Base-by-base conservation (phyloP, 306 rosid genomes). In the Sesbania bispinosa region DNA sequence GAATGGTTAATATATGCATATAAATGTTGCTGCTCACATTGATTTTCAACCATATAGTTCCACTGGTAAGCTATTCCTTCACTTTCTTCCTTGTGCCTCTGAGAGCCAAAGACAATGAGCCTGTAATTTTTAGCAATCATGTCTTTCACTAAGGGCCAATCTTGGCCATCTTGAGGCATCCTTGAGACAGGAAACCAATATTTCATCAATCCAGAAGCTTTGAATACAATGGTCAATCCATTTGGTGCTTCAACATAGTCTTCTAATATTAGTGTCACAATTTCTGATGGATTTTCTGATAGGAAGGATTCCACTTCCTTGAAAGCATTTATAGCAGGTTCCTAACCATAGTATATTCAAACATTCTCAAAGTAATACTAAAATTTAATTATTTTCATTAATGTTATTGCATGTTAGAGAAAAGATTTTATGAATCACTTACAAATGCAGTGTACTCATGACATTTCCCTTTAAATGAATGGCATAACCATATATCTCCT, bases 401-500 rank as follows among this genome's bases (percentile, higher is more conserved):
- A 35, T 1, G 47, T 33, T 8, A 15, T 33, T 14, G 26, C 1
- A 16, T 27, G 30, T 24, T 26, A 18, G 13, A 39, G 4, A 7
- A 48, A 72, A 20, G 18, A 7, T 30, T 19, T 43, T 45, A 47
- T 21, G 30, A 60, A 61, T 14, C 0, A 79, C 84, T 70, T 65
- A 83, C 87, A 83, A 63, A 83, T 14, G 81, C 87, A 21, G 84
- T 79, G 14, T 19, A 76, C 18, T 78, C 81, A 54, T 80, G 38
- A 62, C 97, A 91, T 67, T 83, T 61, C 26, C 93, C 92, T 14
- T 72, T 66, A 36, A 81, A 82, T 13, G 97, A 91, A 87, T 91
- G 97, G 62, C 97, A 91, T 77, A 91, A 38, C 96, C 97, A 91
- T 2, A 91, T 71, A 20, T 80, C 89, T 45, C 89, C 90, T 26